Percentiles rank a stretch among this genome's conserved stretches.
These are phyloP conservation scores for Massospora cicadina DNA, from an alignment of 371 early-diverging fungal genomes.

Conservation along the genomic window DNA sequence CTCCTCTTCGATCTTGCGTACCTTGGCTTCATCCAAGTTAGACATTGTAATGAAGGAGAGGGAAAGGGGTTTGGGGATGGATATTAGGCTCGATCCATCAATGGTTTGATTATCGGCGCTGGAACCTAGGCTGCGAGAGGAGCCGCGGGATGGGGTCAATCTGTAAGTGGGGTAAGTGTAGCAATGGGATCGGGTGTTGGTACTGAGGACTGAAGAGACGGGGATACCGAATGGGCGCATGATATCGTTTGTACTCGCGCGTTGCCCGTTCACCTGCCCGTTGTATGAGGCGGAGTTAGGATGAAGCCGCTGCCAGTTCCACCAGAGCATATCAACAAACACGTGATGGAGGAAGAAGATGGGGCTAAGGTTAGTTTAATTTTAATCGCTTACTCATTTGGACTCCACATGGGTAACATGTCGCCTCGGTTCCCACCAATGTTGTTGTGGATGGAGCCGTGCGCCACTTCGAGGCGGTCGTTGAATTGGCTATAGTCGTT, in stretches of 20 bases:
- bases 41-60: background rate
- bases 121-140: no score
- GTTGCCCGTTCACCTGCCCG: background rate
- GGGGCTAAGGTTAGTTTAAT: conserved; percentile 22
- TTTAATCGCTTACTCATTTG: conserved; percentile 36
- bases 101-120: no score
- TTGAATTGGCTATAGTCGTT: conserved; percentile 19
- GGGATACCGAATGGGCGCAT: background rate
- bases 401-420: conserved; percentile 19
- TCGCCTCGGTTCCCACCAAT: conserved; percentile 22
- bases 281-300: background rate
- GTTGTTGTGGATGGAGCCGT: conserved; percentile 25
- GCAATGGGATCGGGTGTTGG: background rate
- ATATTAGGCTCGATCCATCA: no score
- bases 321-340: conserved; percentile 4
- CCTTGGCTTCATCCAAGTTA: background rate
- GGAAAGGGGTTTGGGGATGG: conserved; percentile 3
- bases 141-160: no score
- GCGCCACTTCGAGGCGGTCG: conserved; percentile 20
- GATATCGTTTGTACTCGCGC: background rate
- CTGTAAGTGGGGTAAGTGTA: conserved; percentile 5
- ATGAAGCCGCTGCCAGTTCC: background rate
- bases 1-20: background rate
- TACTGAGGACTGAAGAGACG: background rate
- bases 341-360: conserved; percentile 4